These are phyloP conservation scores for Cercophora samala DNA, from an alignment of 495 filamentous ascomycete genomes.

Conservation along the genomic window DNA sequence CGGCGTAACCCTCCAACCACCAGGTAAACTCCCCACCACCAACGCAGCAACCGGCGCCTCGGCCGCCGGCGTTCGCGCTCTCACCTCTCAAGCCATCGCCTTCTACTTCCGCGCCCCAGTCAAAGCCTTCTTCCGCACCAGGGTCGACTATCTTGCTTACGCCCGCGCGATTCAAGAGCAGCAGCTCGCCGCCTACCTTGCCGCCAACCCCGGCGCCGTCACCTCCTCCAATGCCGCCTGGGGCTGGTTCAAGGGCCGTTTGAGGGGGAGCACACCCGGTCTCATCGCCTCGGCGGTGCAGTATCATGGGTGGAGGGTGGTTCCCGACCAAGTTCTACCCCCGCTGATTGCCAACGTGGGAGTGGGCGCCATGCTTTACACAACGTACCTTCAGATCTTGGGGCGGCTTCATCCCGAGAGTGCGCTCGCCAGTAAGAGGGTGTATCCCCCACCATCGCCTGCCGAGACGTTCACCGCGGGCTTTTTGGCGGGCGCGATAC, in stretches of 20 bases:
- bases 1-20: conserved; percentile 21
- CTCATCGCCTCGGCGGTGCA: conserved; percentile 75
- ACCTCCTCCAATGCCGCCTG: background rate
- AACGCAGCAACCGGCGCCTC: conserved; percentile 72
- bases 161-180: conserved; percentile 44
- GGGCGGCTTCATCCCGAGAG: conserved; percentile 69
- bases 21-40: conserved; percentile 49
- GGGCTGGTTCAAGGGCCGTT: conserved; percentile 53
- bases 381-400: conserved; percentile 78
- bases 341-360: conserved; percentile 82
- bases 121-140: conserved; percentile 83
- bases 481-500: conserved; percentile 70
- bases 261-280: conserved; percentile 71
- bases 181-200: conserved; percentile 10
- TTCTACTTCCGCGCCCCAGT: conserved; percentile 89
- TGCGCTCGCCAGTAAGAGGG: conserved; percentile 61
- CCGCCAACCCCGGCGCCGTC: background rate
- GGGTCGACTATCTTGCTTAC: conserved; percentile 71
- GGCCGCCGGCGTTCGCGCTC: conserved; percentile 74
- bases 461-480: conserved; percentile 70
- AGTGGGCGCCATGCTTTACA: conserved; percentile 83
- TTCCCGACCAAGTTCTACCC: conserved; percentile 84
- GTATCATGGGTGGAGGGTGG: conserved; percentile 78
- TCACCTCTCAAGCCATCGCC: conserved; percentile 73
- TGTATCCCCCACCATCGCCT: conserved; percentile 70